Evolutionary conservation across 257 asterid species (phyloP).

Genomic region (Leonotis leonurus): DNA sequence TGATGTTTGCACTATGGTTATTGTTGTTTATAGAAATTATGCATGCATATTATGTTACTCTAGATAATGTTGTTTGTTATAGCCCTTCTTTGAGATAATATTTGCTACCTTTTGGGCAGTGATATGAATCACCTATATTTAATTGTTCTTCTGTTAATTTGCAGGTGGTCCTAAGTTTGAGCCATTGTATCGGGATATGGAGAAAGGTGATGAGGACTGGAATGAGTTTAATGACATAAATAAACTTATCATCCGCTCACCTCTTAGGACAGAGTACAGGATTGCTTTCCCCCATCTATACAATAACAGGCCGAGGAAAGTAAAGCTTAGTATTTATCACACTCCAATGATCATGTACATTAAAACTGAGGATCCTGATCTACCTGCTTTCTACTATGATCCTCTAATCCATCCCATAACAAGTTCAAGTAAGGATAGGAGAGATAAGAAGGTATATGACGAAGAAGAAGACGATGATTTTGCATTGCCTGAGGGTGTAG

Average conservation of each 20-base stretch:
- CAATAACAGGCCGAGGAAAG: slow-evolving; percentile 92
- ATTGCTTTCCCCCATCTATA: slow-evolving; percentile 95
- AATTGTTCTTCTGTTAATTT: slow-evolving; percentile 7
- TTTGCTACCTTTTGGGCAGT: neutral
- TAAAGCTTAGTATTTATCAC: slow-evolving; percentile 82
- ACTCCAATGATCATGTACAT: slow-evolving; percentile 97
- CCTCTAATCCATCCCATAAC: slow-evolving; percentile 94
- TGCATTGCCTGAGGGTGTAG: slow-evolving; percentile 76
- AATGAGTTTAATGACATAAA: slow-evolving; percentile 95
- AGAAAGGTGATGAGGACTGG: slow-evolving; percentile 99
- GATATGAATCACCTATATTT: neutral
- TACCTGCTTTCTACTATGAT: slow-evolving; percentile 94
- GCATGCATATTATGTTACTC: neutral
- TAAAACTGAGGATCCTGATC: slow-evolving; percentile 98
- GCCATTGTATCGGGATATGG: slow-evolving; percentile 98
- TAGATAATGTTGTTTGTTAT: neutral
- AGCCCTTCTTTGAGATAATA: neutral
- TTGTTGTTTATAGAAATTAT: neutral
- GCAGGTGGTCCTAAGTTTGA: slow-evolving; percentile 99
- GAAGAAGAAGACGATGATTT: slow-evolving; percentile 90
- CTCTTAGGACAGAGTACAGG: slow-evolving; percentile 96
- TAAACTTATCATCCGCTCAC: slow-evolving; percentile 94
- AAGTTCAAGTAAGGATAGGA: slow-evolving; percentile 60
- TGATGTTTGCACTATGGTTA: neutral
- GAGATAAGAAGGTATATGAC: slow-evolving; percentile 64